These are phyloP conservation scores for Blastocladiella emersonii DNA, from an alignment of 371 early-diverging fungal genomes.

Conservation along the genomic window DNA sequence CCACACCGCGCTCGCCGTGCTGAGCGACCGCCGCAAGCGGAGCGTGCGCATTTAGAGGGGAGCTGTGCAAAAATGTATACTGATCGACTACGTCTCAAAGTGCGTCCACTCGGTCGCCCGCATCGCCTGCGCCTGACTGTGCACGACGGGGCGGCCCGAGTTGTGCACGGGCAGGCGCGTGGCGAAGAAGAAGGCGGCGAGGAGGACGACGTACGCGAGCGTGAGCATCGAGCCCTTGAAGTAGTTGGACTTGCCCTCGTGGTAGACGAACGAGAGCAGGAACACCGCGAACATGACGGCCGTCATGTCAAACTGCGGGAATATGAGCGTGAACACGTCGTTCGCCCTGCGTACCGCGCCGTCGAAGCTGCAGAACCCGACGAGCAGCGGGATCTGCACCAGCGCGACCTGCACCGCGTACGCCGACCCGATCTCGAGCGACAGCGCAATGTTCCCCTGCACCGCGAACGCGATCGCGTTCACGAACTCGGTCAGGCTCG, in stretches of 20 bases:
- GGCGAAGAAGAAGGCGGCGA: slow-evolving; percentile 62
- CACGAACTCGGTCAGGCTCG: slow-evolving; percentile 93
- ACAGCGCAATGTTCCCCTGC: slow-evolving; percentile 80
- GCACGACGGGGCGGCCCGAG: too few species aligned
- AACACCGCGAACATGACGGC: slow-evolving; percentile 78
- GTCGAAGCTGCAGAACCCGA: slow-evolving; percentile 53
- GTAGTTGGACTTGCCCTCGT: slow-evolving; percentile 77
- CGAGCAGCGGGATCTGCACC: slow-evolving; percentile 84
- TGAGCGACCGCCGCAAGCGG: not conserved
- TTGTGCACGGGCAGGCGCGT: not conserved
- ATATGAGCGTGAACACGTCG: slow-evolving; percentile 56
- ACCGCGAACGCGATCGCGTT: slow-evolving; percentile 92
- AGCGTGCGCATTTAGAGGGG: not conserved
- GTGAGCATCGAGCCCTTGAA: slow-evolving; percentile 62
- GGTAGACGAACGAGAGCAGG: slow-evolving; percentile 69
- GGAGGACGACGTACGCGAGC: slow-evolving; percentile 63
- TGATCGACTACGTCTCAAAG: too few species aligned
- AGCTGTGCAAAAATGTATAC: too few species aligned
- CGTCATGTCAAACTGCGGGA: slow-evolving; percentile 82
- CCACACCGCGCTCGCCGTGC: not conserved
- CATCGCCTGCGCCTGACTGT: too few species aligned
- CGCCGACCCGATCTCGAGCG: slow-evolving; percentile 91
- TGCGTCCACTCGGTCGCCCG: too few species aligned
- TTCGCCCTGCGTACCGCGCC: not conserved
- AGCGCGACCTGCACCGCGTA: slow-evolving; percentile 93